Percentiles rank a stretch among this genome's conserved stretches.
Conservation (phyloP, 2,329 filamentous ascomycete genomes). For the Thyridium curvatum region DNA sequence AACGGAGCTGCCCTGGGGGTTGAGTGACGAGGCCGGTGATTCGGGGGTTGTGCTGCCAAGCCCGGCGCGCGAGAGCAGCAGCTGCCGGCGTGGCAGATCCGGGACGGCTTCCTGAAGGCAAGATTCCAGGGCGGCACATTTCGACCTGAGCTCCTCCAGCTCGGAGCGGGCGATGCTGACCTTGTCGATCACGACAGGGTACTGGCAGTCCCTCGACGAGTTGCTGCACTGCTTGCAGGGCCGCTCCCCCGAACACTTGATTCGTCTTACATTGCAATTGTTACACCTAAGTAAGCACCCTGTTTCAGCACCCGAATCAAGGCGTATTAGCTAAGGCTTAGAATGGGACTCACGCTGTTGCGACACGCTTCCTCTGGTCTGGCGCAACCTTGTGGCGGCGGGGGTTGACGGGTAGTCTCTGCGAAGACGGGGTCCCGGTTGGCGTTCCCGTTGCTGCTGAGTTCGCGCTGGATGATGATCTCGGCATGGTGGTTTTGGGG, state of each 20-base stretch:
- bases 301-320: too few species aligned
- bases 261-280: constrained; percentile 43
- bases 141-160: constrained; percentile 31
- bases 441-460: constrained; percentile 2
- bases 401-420: constrained; percentile 43
- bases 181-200: constrained; percentile 37
- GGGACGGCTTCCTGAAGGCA: constrained; percentile 28
- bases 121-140: constrained; percentile 31
- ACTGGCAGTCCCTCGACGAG: constrained; percentile 38
- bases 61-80: constrained; percentile 16
- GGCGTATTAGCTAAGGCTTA: not conserved
- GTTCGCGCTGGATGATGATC: constrained; percentile 4
- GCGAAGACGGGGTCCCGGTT: not conserved
- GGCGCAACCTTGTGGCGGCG: constrained; percentile 40
- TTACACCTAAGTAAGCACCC: too few species aligned
- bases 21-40: not conserved
- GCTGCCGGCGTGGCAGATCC: constrained; percentile 24
- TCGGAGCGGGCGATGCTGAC: constrained; percentile 33
- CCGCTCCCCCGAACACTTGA: constrained; percentile 44
- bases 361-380: constrained; percentile 40
- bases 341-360: constrained; percentile 45
- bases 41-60: constrained; percentile 1
- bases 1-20: constrained; percentile 2
- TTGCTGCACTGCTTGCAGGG: constrained; percentile 39
- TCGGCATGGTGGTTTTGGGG: constrained; percentile 3